Evolutionary conservation across 1,139 yeast genomes (phyloP), one percentile per base, ranked within the genome.

Genomic region (Candida neerlandica): DNA sequence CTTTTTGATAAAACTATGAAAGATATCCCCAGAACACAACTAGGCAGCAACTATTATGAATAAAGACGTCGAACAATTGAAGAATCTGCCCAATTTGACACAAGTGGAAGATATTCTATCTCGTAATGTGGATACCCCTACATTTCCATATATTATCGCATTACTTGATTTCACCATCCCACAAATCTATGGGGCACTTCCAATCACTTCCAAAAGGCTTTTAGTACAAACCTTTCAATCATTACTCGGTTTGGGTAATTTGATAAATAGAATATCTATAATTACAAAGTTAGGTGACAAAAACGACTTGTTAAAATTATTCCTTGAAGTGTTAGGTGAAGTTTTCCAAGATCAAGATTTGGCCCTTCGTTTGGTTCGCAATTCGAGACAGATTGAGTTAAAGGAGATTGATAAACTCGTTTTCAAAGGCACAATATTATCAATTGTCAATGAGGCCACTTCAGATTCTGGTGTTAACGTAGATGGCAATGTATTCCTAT

Each of bases 401-500:
- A 67, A 62, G 45, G 80, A 75, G 49, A 53, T 73, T 11, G 77
- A 74, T 47, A 72, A 70, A 48, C 55, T 75, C 7, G 15, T 76
- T 5, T 75, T 69, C 54, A 70, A 63, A 46, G 80, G 80, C 0
- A 63, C 58, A 44, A 49, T 59, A 4, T 67, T 65, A 44, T 49
- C 71, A 0, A 47, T 62, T 4, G 57, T 64, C 7, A 65, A 63
- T 41, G 77, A 74, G 51, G 55, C 55, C 0, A 48, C 44, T 19
- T 29, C 50, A 27, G 48, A 46, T 43, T 42, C 40, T 34, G 40
- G 50, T 4, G 34, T 58, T 5, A 55, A 57, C 4, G 34, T 56
- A 12, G 45, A 53, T 3, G 58, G 51, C 29, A 41, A 46, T 6
- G 47, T 55, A 3, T 64, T 69, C 44, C 41, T 37, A 11, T 56